phyloP scores from a whole-genome alignment of 805 yeast species.

The Sugiyamaella smithiae region DNA sequence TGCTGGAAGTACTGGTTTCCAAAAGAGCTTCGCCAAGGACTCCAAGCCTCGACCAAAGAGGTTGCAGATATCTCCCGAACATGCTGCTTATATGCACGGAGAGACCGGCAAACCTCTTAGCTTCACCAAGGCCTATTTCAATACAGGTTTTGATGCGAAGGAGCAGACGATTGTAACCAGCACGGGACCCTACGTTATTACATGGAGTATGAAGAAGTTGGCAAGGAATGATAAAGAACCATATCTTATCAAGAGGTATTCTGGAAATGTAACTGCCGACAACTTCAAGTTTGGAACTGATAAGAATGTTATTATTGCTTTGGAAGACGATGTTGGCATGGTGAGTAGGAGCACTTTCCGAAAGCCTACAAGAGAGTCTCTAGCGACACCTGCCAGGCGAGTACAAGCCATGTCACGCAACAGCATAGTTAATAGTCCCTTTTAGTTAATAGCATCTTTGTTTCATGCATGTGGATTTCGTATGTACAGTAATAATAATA shows the following conservation, averaged over 20 bases:
- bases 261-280: constrained; percentile 64
- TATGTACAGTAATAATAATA: not conserved
- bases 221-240: constrained; percentile 51
- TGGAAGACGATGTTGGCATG: constrained; percentile 74
- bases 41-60: constrained; percentile 67
- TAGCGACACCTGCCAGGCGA: constrained; percentile 33
- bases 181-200: constrained; percentile 75
- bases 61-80: constrained; percentile 67
- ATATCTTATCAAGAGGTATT: constrained; percentile 62
- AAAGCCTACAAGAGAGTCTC: constrained; percentile 50
- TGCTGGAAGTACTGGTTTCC: constrained; percentile 60
- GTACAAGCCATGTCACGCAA: constrained; percentile 25
- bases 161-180: constrained; percentile 75
- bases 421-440: constrained; percentile 30
- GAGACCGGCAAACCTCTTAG: constrained; percentile 48
- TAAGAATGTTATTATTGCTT: constrained; percentile 66
- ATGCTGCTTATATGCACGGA: constrained; percentile 57
- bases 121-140: constrained; percentile 76
- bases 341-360: constrained; percentile 58
- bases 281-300: constrained; percentile 75
- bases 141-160: constrained; percentile 59
- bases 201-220: constrained; percentile 71
- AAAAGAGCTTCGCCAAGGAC: constrained; percentile 59
- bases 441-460: constrained; percentile 14
- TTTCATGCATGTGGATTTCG: not conserved